phyloP scores from a whole-genome alignment of 1,284 basidiomycete species.

The Moesziomyces parantarcticus region DNA sequence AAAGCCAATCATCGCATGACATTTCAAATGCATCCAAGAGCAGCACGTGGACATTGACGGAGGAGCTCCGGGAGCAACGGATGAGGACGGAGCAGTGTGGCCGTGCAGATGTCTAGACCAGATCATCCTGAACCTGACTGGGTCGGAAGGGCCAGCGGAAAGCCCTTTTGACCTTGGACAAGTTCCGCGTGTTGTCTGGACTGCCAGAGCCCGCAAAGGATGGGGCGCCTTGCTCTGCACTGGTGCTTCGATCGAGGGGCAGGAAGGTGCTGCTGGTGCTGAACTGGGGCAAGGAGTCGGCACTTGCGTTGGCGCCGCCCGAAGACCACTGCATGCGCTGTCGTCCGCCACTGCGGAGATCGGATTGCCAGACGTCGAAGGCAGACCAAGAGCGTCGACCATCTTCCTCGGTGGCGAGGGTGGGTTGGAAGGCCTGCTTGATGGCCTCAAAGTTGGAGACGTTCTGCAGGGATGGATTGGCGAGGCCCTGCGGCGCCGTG shows the following conservation, averaged over 20 bases:
- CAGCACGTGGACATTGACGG: conserved; percentile 4
- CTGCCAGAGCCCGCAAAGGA: conserved; percentile 6
- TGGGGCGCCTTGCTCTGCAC: conserved; percentile 22
- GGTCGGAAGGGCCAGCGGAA: conserved; percentile 53
- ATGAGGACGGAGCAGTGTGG: no score
- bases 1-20: conserved; percentile 1
- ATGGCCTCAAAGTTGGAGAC: conserved; percentile 56
- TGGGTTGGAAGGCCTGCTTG: conserved; percentile 56
- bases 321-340: conserved; percentile 30
- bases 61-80: conserved; percentile 9
- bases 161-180: conserved; percentile 48
- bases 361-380: conserved; percentile 57
- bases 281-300: conserved; percentile 43
- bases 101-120: conserved; percentile 9
- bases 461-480: conserved; percentile 35
- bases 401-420: conserved; percentile 48
- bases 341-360: conserved; percentile 26
- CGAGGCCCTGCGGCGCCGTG: conserved; percentile 16
- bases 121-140: conserved; percentile 39
- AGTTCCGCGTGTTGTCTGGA: conserved; percentile 27
- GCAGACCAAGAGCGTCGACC: conserved; percentile 58
- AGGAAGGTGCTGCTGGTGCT: conserved; percentile 29
- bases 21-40: conserved; percentile 11
- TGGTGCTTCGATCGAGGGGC: conserved; percentile 41
- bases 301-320: conserved; percentile 29